Conservation (phyloP, 2,329 filamentous ascomycete species). For the Pyricularia grisea region DNA sequence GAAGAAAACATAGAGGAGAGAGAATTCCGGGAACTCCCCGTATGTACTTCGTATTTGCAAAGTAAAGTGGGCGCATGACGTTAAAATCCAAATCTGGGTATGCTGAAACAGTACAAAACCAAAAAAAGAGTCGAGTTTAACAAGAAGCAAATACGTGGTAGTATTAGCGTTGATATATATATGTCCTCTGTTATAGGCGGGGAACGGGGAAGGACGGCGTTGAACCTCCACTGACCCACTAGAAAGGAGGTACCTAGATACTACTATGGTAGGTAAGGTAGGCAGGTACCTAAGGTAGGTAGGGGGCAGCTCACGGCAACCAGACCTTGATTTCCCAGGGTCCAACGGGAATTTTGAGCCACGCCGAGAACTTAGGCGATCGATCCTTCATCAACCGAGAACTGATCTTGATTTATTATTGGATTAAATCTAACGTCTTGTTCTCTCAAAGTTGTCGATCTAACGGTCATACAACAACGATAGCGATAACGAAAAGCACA, state of each 20-base stretch:
- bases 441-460: not conserved
- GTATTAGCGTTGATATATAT: not conserved
- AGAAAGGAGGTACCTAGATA: too few relatives aligned
- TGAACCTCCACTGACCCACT: not conserved
- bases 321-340: not conserved
- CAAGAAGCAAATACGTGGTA: not conserved
- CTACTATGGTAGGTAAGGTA: too few relatives aligned
- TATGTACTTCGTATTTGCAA: too few relatives aligned
- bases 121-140: not conserved
- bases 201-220: not conserved
- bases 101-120: not conserved
- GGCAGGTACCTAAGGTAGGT: too few relatives aligned
- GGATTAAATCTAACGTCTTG: not conserved
- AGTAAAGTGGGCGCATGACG: not conserved
- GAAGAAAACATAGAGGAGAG: too few relatives aligned
- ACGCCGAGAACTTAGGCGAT: not conserved
- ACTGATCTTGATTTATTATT: not conserved
- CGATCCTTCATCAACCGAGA: not conserved
- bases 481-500: not conserved
- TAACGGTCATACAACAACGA: not conserved
- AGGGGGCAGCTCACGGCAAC: not conserved
- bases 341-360: not conserved
- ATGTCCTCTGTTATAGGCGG: not conserved
- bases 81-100: not conserved
- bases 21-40: too few relatives aligned